Evolutionary conservation across 495 filamentous ascomycete species (phyloP).

Genomic region (Tuber umbilicatum): DNA sequence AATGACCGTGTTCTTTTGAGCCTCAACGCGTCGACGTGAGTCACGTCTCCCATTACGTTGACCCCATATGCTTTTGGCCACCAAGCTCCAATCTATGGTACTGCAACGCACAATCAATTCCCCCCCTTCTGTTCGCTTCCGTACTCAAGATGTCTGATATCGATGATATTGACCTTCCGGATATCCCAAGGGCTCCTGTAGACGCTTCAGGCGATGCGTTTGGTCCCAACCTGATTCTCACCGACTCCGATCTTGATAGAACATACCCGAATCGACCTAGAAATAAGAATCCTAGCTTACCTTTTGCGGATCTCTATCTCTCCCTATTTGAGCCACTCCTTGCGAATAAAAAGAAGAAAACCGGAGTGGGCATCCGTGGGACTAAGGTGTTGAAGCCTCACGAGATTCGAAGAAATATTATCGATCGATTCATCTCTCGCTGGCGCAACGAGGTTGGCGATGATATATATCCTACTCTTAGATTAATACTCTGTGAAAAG

Average conservation of each 20-base stretch:
- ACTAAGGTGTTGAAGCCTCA: slow-evolving; percentile 61
- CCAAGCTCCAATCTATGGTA: not conserved
- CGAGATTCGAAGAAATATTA: slow-evolving; percentile 75
- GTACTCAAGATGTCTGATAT: slow-evolving; percentile 18
- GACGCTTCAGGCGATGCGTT: slow-evolving; percentile 8
- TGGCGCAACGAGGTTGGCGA: slow-evolving; percentile 84
- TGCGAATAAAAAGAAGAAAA: slow-evolving; percentile 70
- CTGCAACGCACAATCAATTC: not conserved
- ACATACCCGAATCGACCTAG: slow-evolving; percentile 72
- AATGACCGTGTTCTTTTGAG: not conserved
- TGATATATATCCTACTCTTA: slow-evolving; percentile 89
- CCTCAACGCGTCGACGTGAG: not conserved
- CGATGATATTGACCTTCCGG: slow-evolving; percentile 5
- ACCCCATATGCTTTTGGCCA: not conserved
- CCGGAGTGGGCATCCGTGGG: slow-evolving; percentile 56
- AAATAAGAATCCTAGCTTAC: slow-evolving; percentile 69
- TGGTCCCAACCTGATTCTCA: slow-evolving; percentile 24
- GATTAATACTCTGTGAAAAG: slow-evolving; percentile 68
- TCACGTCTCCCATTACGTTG: not conserved
- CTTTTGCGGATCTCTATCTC: slow-evolving; percentile 73
- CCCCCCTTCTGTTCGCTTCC: not conserved
- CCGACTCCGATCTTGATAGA: slow-evolving; percentile 26
- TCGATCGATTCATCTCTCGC: slow-evolving; percentile 78
- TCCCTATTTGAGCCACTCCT: slow-evolving; percentile 81
- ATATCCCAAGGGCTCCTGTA: slow-evolving; percentile 16